A percentile compares a stretch with the other conserved stretches of the same genome.
phyloP scores from a whole-genome alignment of 139 green algal genomes.

The Eudorina sp. region DNA sequence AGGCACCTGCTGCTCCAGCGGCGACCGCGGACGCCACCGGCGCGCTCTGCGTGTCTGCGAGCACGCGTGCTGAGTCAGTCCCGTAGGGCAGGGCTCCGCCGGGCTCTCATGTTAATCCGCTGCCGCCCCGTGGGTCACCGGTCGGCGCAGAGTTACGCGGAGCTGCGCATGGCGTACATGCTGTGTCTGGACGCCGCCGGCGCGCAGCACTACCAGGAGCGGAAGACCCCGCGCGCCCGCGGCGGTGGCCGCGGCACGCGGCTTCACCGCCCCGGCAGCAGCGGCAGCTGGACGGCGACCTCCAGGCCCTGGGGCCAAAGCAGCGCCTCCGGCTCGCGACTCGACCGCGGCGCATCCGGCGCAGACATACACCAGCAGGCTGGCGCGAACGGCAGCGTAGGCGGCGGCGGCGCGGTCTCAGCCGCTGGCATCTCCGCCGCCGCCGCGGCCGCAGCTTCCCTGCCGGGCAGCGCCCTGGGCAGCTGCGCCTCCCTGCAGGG shows the following conservation, averaged over 20 bases:
- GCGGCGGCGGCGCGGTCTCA: neutral
- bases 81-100: neutral
- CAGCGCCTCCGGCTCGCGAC: neutral
- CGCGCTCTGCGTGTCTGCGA: too few relatives aligned
- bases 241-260: neutral
- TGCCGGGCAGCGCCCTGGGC: neutral
- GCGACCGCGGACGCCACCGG: too few relatives aligned
- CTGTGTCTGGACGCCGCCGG: constrained; percentile 40
- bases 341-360: too few relatives aligned
- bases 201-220: constrained; percentile 21
- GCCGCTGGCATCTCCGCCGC: neutral
- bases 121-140: too few relatives aligned
- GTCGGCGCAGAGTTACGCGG: constrained; percentile 38
- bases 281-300: neutral
- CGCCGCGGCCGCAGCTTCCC: neutral
- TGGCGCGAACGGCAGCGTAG: too few relatives aligned
- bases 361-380: too few relatives aligned
- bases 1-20: too few relatives aligned
- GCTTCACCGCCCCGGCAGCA: neutral
- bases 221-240: too few relatives aligned
- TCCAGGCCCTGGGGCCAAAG: neutral
- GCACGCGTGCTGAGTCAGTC: too few relatives aligned
- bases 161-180: constrained; percentile 47
- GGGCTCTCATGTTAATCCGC: neutral
- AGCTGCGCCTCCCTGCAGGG: neutral